Evolutionary conservation across 2,329 filamentous ascomycete genomes (phyloP), one percentile per base, ranked within the genome.

Genomic region (Aspergillus novofumigatus): DNA sequence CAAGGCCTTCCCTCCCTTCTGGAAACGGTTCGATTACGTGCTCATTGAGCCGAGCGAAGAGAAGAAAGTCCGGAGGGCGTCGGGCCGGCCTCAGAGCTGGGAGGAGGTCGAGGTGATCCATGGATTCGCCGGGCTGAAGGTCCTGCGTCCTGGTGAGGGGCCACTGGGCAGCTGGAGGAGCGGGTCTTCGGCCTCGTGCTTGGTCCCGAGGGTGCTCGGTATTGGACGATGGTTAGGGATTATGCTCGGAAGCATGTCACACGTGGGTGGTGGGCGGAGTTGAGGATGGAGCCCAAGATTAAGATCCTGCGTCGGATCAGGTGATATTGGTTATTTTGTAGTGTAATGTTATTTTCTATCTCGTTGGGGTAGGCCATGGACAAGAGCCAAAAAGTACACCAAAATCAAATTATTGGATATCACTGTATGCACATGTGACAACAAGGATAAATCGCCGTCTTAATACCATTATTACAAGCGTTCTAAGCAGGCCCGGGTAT

Each of bases 11-110:
- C 76, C 78, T 0, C 58, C 65, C 2, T 87, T 87, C 67, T 87
- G 84, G 85, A 69, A 75, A 1, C 69, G 74, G 5, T 85, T 87
- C 58, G 82, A 86, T 62, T 87, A 85, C 61, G 80, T 80, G 2
- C 70, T 87, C 25, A 75, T 81, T 0, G 85, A 87, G 68, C 70
- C 68, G 0, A 62, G 59, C 2, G 60, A 68, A 8, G 67, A 70
- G n/a, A 62, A 55, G 4, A 59, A 50, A 32, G 59, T 67, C 53
- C 47, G 55, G 0, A 61, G 64, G 45, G 74, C 56, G 75, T 80
- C 9, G 69, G 78, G 60, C 69, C 73, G 59, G 64, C 77, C 28
- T 49, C 79, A 77, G 0, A 72, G 68, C 3, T 87, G 84, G 84
- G 73, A 80, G 48, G 74, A 80, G 8, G 66, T 81, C 1, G 76